These are phyloP conservation scores for Solanum etuberosum DNA, from an alignment of 257 asterid species.

Conservation along the genomic window DNA sequence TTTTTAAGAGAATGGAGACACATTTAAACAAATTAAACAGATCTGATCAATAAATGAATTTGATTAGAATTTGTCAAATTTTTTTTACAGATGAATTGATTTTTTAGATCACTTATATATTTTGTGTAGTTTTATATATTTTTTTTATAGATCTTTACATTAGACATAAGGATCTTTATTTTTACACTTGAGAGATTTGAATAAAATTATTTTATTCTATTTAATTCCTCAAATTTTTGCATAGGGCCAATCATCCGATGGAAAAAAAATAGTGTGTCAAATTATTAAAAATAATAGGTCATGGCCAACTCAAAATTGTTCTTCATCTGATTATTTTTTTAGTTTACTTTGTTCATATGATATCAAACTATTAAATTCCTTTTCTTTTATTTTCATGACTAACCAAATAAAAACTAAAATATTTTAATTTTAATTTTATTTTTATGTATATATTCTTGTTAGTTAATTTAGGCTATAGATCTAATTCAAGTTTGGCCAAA, in stretches of 20 bases:
- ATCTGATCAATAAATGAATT: background rate
- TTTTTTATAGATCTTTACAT: too few species aligned
- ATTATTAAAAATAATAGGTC: background rate
- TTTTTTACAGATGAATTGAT: background rate
- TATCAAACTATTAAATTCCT: background rate
- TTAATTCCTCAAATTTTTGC: background rate
- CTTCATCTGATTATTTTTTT: background rate
- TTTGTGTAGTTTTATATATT: background rate
- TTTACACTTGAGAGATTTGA: background rate
- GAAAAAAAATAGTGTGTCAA: background rate
- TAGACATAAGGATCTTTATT: too few species aligned
- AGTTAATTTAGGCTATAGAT: background rate
- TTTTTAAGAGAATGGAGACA: background rate
- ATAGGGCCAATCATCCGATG: background rate
- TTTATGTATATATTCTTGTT: background rate
- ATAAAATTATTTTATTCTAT: background rate
- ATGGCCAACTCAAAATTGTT: background rate
- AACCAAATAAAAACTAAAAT: background rate
- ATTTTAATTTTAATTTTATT: background rate
- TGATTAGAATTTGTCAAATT: background rate
- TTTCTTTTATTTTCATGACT: background rate
- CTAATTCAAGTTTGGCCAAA: background rate
- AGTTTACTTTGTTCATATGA: background rate
- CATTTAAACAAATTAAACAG: background rate
- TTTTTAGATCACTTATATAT: background rate